Evolutionary conservation across 2,329 filamentous ascomycete genomes (phyloP), one percentile per base, ranked within the genome.

Genomic region (Xylaria sp.): DNA sequence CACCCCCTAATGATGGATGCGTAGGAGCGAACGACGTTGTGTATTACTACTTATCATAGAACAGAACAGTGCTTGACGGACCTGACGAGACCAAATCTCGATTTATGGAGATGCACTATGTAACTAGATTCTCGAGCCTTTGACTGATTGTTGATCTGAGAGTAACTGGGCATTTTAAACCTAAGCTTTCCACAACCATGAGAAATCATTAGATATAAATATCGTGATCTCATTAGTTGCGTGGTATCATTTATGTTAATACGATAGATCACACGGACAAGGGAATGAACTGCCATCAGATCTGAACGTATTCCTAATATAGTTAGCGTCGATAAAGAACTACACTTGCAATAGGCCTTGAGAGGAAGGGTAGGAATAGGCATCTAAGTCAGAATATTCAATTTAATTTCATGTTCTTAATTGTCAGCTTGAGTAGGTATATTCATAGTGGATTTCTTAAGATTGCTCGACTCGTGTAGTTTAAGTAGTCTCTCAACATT

Each of bases 221-320:
- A 49, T 5, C 20, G 26, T 49, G 2, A 49, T 49, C 20, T 49
- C 26, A 49, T 15, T 15, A 26, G 23, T 9, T 6, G 42, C 7
- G n/a, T 48, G 44, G 9, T 26, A 13, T 23, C 20, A 23, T 23
- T 23, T 33, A 33, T 33, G 1, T 4, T 5, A 54, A 38, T 38
- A 56, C 38, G 53, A 56, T 15, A 38, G 31, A 56, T 56, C 53
- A 56, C 31, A 56, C 9, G 33, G 28, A 11, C 20, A 49, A 13
- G 46, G 20, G 46, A 49, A 26, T 11, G 23, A 20, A 40, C 20
- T 48, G 20, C 20, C 1, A 46, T 46, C 28, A 26, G 44, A 5
- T 38, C n/a, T 15, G 48, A 28, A 28, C 28, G 5, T 23, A 6
- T 28, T 20, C 53, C 31, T 13, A 38, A 38, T 23, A 2, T 38